These are phyloP conservation scores for Metschnikowia arizonensis DNA, from an alignment of 805 yeast genomes.

Conservation along the genomic window DNA sequence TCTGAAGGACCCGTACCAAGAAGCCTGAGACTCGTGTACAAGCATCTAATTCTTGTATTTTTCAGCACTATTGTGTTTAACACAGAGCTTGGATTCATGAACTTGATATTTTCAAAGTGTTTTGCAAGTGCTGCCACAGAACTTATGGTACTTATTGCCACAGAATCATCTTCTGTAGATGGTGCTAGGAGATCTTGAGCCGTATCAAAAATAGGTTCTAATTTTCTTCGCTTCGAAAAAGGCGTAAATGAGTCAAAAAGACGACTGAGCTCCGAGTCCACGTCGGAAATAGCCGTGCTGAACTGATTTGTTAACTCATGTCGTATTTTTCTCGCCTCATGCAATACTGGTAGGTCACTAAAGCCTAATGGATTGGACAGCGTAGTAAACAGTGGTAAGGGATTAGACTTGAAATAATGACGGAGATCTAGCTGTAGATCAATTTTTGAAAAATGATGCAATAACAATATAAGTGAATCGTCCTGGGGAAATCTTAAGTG, in stretches of 20 bases:
- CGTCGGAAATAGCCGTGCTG: constrained; percentile 1
- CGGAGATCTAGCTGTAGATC: constrained; percentile 3
- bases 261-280: background rate
- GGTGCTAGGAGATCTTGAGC: background rate
- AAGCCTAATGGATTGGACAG: background rate
- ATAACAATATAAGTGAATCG: constrained; percentile 9
- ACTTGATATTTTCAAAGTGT: constrained; percentile 17
- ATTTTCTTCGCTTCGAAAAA: background rate
- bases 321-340: background rate
- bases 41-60: constrained; percentile 4
- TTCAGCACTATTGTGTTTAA: constrained; percentile 1
- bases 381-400: background rate
- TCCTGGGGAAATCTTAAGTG: constrained; percentile 14
- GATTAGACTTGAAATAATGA: background rate
- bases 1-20: constrained; percentile 4
- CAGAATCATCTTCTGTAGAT: background rate
- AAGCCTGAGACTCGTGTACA: constrained; percentile 11
- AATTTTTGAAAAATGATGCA: constrained; percentile 5
- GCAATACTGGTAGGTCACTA: background rate
- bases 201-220: background rate
- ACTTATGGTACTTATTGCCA: constrained; percentile 14
- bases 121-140: constrained; percentile 20
- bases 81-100: constrained; percentile 18
- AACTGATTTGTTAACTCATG: background rate
- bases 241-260: constrained; percentile 1